Percentiles rank a stretch among this genome's conserved stretches.
Evolutionary conservation across 2,329 filamentous ascomycete species (phyloP).

Genomic region (Calonectria leucothoes): DNA sequence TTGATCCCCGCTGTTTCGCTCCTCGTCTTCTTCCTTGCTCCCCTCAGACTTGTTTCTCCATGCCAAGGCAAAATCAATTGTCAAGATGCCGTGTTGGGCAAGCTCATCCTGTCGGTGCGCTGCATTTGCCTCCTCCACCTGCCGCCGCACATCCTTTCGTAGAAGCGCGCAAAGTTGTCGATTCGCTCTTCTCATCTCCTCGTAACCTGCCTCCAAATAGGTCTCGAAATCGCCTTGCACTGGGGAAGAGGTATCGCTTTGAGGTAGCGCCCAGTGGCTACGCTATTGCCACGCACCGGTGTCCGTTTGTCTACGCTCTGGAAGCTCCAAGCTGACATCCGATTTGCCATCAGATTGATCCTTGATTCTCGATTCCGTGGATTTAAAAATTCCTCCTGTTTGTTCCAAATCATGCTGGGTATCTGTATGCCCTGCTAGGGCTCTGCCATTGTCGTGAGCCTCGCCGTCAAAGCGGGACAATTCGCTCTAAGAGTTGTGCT

Average conservation of each 20-base stretch:
- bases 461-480: conserved; percentile 2
- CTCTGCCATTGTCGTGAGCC: neutral
- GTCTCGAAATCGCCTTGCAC: neutral
- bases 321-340: neutral
- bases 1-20: neutral
- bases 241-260: neutral
- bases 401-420: neutral
- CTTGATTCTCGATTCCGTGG: neutral
- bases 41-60: neutral
- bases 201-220: neutral
- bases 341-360: neutral
- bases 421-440: neutral
- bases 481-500: neutral
- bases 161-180: neutral
- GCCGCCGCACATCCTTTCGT: neutral
- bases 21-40: neutral
- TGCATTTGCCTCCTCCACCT: conserved; percentile 2
- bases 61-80: conserved; percentile 1
- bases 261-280: neutral
- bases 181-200: neutral
- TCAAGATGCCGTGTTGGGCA: neutral
- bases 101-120: neutral
- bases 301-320: neutral
- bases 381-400: neutral
- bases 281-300: neutral